Percentiles rank a stretch among this genome's conserved stretches.
Conservation (phyloP, 805 yeast genomes). For the Cyberlindnera maritima region DNA sequence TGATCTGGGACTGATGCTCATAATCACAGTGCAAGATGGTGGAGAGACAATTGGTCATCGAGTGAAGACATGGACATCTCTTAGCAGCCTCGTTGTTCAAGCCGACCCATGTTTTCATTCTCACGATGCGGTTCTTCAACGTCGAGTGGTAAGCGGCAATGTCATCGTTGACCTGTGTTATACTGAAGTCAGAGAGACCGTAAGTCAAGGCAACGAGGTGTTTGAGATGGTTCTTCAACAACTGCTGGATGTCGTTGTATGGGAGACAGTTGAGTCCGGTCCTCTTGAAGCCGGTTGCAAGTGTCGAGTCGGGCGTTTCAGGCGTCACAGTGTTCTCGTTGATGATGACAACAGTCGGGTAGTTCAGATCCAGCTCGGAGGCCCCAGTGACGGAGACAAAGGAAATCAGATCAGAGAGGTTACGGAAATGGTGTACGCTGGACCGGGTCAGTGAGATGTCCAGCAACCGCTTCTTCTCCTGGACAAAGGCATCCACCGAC, state of each 20-base stretch:
- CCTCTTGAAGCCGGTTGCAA: not conserved
- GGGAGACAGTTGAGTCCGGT: constrained; percentile 16
- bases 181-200: constrained; percentile 17
- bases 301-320: not conserved
- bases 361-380: constrained; percentile 27
- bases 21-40: constrained; percentile 22
- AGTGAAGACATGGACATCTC: constrained; percentile 28
- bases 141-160: constrained; percentile 18
- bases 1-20: constrained; percentile 12
- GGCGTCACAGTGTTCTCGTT: constrained; percentile 13
- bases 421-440: constrained; percentile 13
- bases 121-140: constrained; percentile 29
- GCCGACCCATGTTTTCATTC: constrained; percentile 44
- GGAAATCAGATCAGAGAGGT: constrained; percentile 15
- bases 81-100: constrained; percentile 26
- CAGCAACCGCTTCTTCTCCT: constrained; percentile 17
- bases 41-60: constrained; percentile 34
- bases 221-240: constrained; percentile 23
- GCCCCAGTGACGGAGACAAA: constrained; percentile 23
- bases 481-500: constrained; percentile 8
- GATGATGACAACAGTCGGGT: constrained; percentile 25
- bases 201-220: constrained; percentile 24
- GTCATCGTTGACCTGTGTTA: constrained; percentile 20
- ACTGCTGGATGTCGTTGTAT: constrained; percentile 8
- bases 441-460: constrained; percentile 11